Conservation (phyloP, 805 yeast genomes). For the Myxozyma udenii region DNA sequence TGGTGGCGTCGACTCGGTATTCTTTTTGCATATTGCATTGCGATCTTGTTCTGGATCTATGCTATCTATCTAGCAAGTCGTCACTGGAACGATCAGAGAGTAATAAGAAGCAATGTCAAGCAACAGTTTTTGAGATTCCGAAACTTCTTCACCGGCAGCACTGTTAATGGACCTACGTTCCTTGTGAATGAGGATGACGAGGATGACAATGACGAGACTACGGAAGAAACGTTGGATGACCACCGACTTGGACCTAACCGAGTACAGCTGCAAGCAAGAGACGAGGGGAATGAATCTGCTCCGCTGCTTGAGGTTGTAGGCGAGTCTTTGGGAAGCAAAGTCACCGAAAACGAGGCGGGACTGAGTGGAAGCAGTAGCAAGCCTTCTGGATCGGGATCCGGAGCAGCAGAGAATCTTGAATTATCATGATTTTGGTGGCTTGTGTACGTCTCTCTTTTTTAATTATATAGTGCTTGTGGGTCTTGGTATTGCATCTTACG, state of each 20-base stretch:
- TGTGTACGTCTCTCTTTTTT: too few relatives aligned
- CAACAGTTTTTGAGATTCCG: constrained; percentile 7
- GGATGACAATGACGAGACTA: constrained; percentile 10
- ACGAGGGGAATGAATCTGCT: constrained; percentile 2
- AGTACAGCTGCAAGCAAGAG: not conserved
- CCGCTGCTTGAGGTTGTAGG: constrained; percentile 15
- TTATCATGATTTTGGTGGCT: too few relatives aligned
- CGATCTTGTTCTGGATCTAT: constrained; percentile 15
- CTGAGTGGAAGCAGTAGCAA: not conserved
- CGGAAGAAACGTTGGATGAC: constrained; percentile 10
- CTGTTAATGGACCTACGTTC: not conserved
- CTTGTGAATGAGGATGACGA: constrained; percentile 9
- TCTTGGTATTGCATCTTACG: too few relatives aligned
- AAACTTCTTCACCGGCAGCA: not conserved
- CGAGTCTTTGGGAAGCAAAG: constrained; percentile 17
- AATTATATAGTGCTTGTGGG: too few relatives aligned
- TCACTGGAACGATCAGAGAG: constrained; percentile 1
- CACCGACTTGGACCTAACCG: not conserved
- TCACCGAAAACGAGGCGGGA: constrained; percentile 6
- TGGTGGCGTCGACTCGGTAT: constrained; percentile 24
- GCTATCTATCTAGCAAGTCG: constrained; percentile 16
- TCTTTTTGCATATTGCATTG: constrained; percentile 19
- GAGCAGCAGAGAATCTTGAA: too few relatives aligned
- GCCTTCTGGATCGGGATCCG: too few relatives aligned
- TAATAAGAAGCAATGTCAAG: not conserved